phyloP scores from a whole-genome alignment of 495 filamentous ascomycete species.

The Umbilicaria muhlenbergii region DNA sequence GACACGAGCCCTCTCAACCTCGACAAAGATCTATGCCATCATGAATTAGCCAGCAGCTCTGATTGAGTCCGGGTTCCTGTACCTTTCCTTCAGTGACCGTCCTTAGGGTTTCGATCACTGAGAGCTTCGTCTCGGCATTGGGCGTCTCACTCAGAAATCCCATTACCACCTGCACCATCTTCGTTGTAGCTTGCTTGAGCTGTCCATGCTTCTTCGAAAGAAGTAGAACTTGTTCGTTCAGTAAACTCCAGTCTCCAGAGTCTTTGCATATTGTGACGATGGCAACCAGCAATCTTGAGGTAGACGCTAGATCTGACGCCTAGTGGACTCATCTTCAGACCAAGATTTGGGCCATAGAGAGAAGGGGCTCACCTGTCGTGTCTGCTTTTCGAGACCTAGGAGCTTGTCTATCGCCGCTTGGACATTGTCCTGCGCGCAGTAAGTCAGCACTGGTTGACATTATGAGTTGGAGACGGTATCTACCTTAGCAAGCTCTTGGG shows the following conservation, averaged over 20 bases:
- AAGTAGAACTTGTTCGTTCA: conserved; percentile 91
- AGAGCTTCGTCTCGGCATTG: conserved; percentile 69
- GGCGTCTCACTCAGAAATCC: conserved; percentile 72
- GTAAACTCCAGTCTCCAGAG: conserved; percentile 74
- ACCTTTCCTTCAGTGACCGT: conserved; percentile 98
- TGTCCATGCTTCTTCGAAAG: conserved; percentile 99
- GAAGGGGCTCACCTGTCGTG: conserved; percentile 59
- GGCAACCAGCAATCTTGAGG: conserved; percentile 67
- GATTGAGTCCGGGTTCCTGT: conserved; percentile 2
- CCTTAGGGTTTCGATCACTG: conserved; percentile 83
- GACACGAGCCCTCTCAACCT: conserved; percentile 91
- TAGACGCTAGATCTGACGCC: conserved; percentile 91
- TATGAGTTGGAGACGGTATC: conserved; percentile 1
- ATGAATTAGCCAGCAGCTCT: conserved; percentile 1
- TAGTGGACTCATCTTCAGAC: conserved; percentile 17
- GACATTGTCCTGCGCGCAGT: conserved; percentile 46
- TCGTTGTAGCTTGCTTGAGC: conserved; percentile 95
- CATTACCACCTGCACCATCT: conserved; percentile 98
- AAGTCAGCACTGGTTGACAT: conserved; percentile 5
- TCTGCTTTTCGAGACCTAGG: conserved; percentile 79
- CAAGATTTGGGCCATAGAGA: conserved; percentile 1
- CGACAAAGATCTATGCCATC: conserved; percentile 69
- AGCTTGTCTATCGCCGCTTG: conserved; percentile 87
- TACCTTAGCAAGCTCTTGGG: conserved; percentile 78
- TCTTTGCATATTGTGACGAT: conserved; percentile 93